Evolutionary conservation across 1,139 yeast genomes (phyloP).

Genomic region (Candida labiduridarum): DNA sequence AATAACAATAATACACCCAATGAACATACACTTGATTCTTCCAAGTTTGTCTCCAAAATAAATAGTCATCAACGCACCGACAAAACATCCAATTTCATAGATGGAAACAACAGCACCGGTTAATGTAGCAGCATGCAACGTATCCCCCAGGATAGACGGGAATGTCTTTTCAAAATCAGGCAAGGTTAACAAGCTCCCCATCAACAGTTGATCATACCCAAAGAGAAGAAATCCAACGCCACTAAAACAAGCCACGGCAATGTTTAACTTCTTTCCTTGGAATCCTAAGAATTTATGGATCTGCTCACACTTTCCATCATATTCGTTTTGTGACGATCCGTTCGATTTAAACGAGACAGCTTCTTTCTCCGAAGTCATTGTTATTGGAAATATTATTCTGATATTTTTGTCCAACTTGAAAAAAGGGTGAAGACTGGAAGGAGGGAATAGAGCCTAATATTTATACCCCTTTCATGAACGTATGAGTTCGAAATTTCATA

Average conservation of each 20-base stretch:
- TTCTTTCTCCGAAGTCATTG: slow-evolving; percentile 1
- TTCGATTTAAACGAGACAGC: not conserved
- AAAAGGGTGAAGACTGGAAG: not conserved
- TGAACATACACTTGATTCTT: slow-evolving; percentile 32
- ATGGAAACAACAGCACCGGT: slow-evolving; percentile 40
- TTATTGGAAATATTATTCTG: too few relatives aligned
- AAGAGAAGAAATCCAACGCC: slow-evolving; percentile 37
- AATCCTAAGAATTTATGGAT: slow-evolving; percentile 26
- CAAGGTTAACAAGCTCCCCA: slow-evolving; percentile 48
- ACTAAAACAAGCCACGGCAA: slow-evolving; percentile 30
- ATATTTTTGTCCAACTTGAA: not conserved
- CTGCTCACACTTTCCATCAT: not conserved
- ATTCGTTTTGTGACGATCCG: not conserved
- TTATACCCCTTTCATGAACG: not conserved
- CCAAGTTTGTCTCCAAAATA: slow-evolving; percentile 39
- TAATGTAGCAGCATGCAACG: slow-evolving; percentile 24
- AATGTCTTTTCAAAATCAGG: slow-evolving; percentile 39
- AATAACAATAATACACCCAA: slow-evolving; percentile 34
- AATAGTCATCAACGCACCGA: slow-evolving; percentile 35
- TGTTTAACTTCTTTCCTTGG: slow-evolving; percentile 27
- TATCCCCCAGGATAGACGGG: slow-evolving; percentile 34
- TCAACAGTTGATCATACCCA: slow-evolving; percentile 55
- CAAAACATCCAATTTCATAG: slow-evolving; percentile 42
- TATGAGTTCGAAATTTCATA: not conserved
- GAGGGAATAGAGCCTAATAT: not conserved